A percentile compares a stretch with the other conserved stretches of the same genome.
These are phyloP conservation scores for Xylariaceae sp. DNA, from an alignment of 2,329 filamentous ascomycete species.

Conservation along the genomic window DNA sequence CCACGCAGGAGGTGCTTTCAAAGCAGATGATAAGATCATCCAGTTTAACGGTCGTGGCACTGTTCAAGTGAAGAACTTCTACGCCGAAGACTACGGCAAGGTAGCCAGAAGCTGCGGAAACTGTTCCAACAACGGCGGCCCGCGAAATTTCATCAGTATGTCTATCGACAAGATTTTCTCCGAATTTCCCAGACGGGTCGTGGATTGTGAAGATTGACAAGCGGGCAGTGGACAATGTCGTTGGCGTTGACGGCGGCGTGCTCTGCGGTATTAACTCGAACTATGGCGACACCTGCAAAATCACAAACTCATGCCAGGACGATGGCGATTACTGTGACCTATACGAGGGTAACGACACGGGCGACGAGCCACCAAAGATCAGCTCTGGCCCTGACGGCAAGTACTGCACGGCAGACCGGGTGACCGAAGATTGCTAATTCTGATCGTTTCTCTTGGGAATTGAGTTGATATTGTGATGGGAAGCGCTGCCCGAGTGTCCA, in stretches of 20 bases:
- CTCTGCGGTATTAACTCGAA: slow-evolving; percentile 50
- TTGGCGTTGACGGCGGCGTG: slow-evolving; percentile 38
- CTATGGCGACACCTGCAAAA: slow-evolving; percentile 44
- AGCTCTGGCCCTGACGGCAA: slow-evolving; percentile 31
- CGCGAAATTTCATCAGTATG: slow-evolving; percentile 39
- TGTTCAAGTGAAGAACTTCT: slow-evolving; percentile 39
- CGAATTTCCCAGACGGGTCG: not conserved
- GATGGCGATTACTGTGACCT: slow-evolving; percentile 32
- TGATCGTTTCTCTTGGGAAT: not conserved
- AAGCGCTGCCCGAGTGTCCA: not conserved
- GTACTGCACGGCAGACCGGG: slow-evolving; percentile 13
- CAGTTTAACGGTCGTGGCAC: slow-evolving; percentile 42
- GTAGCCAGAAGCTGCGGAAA: slow-evolving; percentile 49
- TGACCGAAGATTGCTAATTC: slow-evolving; percentile 6
- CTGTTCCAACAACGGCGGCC: slow-evolving; percentile 39
- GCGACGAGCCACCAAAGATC: slow-evolving; percentile 37
- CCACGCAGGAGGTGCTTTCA: slow-evolving; percentile 35
- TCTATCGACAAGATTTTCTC: not conserved
- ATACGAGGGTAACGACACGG: slow-evolving; percentile 37
- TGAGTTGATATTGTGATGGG: not conserved
- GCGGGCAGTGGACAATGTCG: slow-evolving; percentile 37
- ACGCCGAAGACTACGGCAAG: slow-evolving; percentile 43
- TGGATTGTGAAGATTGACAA: not conserved
- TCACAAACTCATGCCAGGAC: slow-evolving; percentile 39
- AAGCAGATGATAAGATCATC: slow-evolving; percentile 40